Conservation (phyloP, 768 basidiomycete species). For the Lentinula lateritia region DNA sequence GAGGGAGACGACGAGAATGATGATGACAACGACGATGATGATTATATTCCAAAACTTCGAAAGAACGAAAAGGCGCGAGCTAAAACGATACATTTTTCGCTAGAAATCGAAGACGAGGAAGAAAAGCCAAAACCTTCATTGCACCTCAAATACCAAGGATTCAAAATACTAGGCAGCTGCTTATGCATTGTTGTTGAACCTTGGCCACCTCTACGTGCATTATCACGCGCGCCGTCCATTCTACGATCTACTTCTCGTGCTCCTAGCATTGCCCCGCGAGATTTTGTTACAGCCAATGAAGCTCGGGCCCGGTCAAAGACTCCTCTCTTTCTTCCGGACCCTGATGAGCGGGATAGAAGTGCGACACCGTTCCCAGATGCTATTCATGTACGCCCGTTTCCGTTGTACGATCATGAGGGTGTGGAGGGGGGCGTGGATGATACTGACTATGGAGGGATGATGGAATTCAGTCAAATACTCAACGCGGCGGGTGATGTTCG, state of each 20-base stretch:
- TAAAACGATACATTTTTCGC: conserved; percentile 28
- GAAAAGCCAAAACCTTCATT: conserved; percentile 68
- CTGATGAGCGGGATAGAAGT: conserved; percentile 35
- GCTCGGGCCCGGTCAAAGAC: conserved; percentile 38
- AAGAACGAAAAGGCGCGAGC: conserved; percentile 10
- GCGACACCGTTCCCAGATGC: conserved; percentile 23
- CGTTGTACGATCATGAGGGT: conserved; percentile 25
- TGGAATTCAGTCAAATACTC: conserved; percentile 72
- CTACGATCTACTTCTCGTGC: conserved; percentile 18
- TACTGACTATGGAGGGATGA: conserved; percentile 47
- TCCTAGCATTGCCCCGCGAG: conserved; percentile 27
- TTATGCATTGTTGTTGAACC: conserved; percentile 83
- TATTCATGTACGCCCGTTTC: conserved; percentile 14
- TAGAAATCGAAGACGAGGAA: conserved; percentile 56
- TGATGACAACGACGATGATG: conserved; percentile 6
- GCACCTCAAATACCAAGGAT: conserved; percentile 64
- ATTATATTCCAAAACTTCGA: conserved; percentile 13
- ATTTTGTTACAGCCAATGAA: conserved; percentile 18
- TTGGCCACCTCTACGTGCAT: conserved; percentile 48
- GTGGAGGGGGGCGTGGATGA: conserved; percentile 21
- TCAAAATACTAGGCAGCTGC: conserved; percentile 65
- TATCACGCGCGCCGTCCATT: conserved; percentile 23
- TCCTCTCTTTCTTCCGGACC: conserved; percentile 74
- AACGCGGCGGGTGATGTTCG: conserved; percentile 50
- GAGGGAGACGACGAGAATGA: conserved; percentile 3